Evolutionary conservation across 2,329 filamentous ascomycete genomes (phyloP), one percentile per base, ranked within the genome.

Genomic region (Claviceps sp.): DNA sequence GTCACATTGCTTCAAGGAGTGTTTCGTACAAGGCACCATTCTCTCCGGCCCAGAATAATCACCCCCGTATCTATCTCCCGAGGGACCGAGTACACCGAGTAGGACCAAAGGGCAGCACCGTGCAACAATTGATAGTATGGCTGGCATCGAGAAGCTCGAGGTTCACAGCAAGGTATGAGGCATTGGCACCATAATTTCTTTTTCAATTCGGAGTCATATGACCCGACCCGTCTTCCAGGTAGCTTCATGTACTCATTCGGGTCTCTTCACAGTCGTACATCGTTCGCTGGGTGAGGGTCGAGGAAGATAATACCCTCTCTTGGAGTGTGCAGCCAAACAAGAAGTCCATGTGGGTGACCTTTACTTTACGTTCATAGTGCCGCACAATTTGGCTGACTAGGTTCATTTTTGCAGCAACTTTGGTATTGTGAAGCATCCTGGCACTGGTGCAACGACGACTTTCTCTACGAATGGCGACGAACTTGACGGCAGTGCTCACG

Each of bases 301-400:
- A 89, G 52, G 83, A 88, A 57, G 86, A 86, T 50, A 85, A 95
- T 67, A 95, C 90, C 49, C 89, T 98, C 61, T 95, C 90, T 16
- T 98, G 93, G 93, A 96, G 88, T 63, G 81, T 98, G 40, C 90
- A 97, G 65, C 93, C 93, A 44, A 89, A 97, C 68, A 97, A 95
- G 73, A 97, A 96, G 71, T 96, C 91, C 53, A 85, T 98, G 82
- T 85, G 70, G 54, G 54, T 49, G 37, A 22, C 47, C 14, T 23
- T 50, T 3, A n/a, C 17, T 23, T 17, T 49, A 26, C 29, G 43
- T 11, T 45, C 16, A 4, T 11, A 37, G 39, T 11, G 14, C 14
- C 22, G 13, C 39, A 34, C 37, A 23, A 45, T 14, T 4, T 48
- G 50, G 44, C 59, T 60, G 45, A 62, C 52, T 45, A 49, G 56